Evolutionary conservation across 805 yeast species (phyloP).

Genomic region (Blastobotrys parvus): DNA sequence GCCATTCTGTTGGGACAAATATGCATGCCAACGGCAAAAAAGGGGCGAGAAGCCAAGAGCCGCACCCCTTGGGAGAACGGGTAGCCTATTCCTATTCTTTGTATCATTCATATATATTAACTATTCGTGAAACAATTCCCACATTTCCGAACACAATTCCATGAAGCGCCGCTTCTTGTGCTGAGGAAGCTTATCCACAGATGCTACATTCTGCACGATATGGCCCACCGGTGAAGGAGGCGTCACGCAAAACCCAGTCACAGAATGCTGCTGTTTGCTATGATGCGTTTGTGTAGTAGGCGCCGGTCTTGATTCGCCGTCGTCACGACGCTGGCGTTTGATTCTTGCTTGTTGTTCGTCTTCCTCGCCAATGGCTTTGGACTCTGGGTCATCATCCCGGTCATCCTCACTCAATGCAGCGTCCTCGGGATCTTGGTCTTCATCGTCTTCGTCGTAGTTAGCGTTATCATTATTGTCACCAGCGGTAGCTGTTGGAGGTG

Average conservation of each 20-base stretch:
- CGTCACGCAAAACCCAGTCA: no score
- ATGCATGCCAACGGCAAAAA: no score
- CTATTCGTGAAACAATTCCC: constrained; percentile 24
- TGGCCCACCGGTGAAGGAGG: no score
- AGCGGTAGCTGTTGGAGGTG: not conserved
- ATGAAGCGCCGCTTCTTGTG: constrained; percentile 21
- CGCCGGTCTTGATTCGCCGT: no score
- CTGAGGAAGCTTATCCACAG: no score
- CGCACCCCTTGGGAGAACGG: no score
- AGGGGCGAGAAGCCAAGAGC: no score
- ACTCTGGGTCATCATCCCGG: constrained; percentile 12
- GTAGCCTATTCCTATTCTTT: no score
- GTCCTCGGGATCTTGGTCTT: constrained; percentile 18
- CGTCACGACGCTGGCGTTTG: constrained; percentile 1
- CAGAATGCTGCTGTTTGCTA: not conserved
- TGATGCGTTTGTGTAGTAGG: no score
- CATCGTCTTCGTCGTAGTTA: constrained; percentile 15
- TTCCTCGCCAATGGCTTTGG: constrained; percentile 12
- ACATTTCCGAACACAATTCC: constrained; percentile 25
- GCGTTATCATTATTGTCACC: constrained; percentile 9
- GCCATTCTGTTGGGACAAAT: no score
- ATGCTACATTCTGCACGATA: no score
- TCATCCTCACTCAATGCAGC: constrained; percentile 18
- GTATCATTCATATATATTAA: no score
- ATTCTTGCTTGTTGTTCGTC: constrained; percentile 9